phyloP scores from a whole-genome alignment of 768 basidiomycete genomes.

The Tricholomella constricta region DNA sequence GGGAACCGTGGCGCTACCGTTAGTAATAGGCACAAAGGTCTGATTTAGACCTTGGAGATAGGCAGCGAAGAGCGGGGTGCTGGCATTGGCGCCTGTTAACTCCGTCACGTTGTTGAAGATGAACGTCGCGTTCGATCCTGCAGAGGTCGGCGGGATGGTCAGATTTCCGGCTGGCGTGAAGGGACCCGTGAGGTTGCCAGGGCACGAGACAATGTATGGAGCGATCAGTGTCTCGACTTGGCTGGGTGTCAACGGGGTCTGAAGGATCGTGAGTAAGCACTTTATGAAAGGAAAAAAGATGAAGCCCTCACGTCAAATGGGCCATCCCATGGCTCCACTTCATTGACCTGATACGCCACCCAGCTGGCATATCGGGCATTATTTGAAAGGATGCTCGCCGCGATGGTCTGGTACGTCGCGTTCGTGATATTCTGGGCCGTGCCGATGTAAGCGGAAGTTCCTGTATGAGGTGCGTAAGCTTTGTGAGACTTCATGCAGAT shows the following conservation, averaged over 20 bases:
- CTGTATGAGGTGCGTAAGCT: slow-evolving; percentile 5
- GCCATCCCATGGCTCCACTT: slow-evolving; percentile 41
- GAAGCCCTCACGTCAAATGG: slow-evolving; percentile 39
- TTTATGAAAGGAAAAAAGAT: neutral
- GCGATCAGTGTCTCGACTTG: slow-evolving; percentile 30
- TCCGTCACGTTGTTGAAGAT: slow-evolving; percentile 22
- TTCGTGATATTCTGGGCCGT: slow-evolving; percentile 41
- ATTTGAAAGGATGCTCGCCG: slow-evolving; percentile 50
- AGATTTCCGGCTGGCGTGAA: slow-evolving; percentile 47
- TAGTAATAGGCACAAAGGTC: slow-evolving; percentile 12
- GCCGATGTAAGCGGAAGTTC: slow-evolving; percentile 50
- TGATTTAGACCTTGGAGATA: slow-evolving; percentile 43
- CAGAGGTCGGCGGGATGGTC: slow-evolving; percentile 23
- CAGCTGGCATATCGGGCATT: slow-evolving; percentile 54
- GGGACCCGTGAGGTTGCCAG: slow-evolving; percentile 40
- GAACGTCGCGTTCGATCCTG: slow-evolving; percentile 30
- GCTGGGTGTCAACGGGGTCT: slow-evolving; percentile 18
- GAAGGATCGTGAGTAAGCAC: too few species aligned
- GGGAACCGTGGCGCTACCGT: slow-evolving; percentile 12
- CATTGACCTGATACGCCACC: slow-evolving; percentile 37
- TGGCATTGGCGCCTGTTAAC: slow-evolving; percentile 1
- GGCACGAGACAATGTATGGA: slow-evolving; percentile 45
- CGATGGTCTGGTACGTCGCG: slow-evolving; percentile 40
- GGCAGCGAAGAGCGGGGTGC: slow-evolving; percentile 34
- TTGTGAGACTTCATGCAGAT: neutral